Conservation (phyloP, 805 yeast species). For the Sungouiozyma ichnusensis region DNA sequence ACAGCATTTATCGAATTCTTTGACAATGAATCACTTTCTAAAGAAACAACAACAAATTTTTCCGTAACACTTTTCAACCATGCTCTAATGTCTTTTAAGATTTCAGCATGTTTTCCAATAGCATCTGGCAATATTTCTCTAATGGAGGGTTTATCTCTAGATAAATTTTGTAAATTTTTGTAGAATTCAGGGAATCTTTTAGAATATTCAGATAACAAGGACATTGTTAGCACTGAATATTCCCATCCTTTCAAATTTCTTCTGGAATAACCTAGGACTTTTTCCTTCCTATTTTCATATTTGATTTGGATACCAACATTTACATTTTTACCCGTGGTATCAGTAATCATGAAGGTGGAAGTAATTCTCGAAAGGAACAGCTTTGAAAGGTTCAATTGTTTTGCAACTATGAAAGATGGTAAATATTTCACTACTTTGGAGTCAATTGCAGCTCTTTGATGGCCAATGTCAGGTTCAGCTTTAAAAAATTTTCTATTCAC, state of each 20-base stretch:
- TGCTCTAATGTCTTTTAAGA: conserved; percentile 20
- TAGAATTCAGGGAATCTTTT: conserved; percentile 54
- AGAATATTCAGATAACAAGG: conserved; percentile 52
- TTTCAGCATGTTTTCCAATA: conserved; percentile 10
- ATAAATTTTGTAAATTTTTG: conserved; percentile 26
- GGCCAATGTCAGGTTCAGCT: conserved; percentile 58
- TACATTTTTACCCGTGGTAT: conserved; percentile 38
- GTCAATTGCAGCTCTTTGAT: conserved; percentile 48
- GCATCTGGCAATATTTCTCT: conserved; percentile 28
- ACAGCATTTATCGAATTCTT: conserved; percentile 52
- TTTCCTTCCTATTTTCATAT: conserved; percentile 65
- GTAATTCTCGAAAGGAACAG: conserved; percentile 69
- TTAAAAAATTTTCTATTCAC: conserved; percentile 40
- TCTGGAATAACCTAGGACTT: conserved; percentile 81
- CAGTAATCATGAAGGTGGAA: conserved; percentile 54
- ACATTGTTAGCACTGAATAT: conserved; percentile 64
- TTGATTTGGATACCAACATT: conserved; percentile 81
- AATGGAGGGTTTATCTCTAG: conserved; percentile 22
- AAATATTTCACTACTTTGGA: conserved; percentile 44
- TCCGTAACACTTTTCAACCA: conserved; percentile 44
- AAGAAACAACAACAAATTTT: conserved; percentile 51
- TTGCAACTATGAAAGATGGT: conserved; percentile 56
- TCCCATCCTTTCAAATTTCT: conserved; percentile 66
- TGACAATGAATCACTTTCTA: conserved; percentile 72
- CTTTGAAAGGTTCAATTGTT: conserved; percentile 45